A percentile compares a stretch with the other conserved stretches of the same genome.
phyloP scores from a whole-genome alignment of 495 filamentous ascomycete genomes.

The Penicillium daleae region DNA sequence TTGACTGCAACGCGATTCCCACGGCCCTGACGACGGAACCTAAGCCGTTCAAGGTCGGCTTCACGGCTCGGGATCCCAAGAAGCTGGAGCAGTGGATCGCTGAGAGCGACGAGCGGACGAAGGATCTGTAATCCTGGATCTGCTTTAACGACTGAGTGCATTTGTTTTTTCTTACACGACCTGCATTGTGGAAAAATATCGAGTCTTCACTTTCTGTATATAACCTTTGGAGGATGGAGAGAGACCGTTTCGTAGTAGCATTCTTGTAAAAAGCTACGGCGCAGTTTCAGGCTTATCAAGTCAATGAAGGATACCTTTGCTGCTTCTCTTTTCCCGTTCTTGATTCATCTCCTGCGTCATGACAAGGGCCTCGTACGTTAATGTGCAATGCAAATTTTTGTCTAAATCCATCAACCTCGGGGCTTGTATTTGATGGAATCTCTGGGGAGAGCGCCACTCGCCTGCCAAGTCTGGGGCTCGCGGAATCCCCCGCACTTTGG shows the following conservation, averaged over 20 bases:
- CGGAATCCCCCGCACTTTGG: conserved; percentile 29
- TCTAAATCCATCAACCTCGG: neutral
- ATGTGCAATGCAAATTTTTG: too few relatives aligned
- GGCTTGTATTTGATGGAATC: neutral
- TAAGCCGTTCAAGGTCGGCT: conserved; percentile 67
- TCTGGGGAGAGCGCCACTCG: conserved; percentile 4
- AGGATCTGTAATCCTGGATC: conserved; percentile 43
- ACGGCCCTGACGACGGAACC: conserved; percentile 72
- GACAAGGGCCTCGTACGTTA: too few relatives aligned
- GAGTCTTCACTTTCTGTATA: neutral
- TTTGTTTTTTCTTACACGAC: neutral
- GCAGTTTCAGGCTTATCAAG: neutral
- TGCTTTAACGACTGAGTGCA: neutral
- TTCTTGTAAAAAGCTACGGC: neutral
- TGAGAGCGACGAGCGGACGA: conserved; percentile 62
- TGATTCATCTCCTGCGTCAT: too few relatives aligned
- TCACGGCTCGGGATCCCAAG: conserved; percentile 50
- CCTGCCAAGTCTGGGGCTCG: conserved; percentile 9
- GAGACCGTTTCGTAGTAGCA: neutral
- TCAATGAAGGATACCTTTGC: neutral
- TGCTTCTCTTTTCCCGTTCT: neutral
- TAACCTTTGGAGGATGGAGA: neutral
- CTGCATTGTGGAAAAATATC: neutral
- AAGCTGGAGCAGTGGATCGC: conserved; percentile 54
- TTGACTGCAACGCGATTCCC: conserved; percentile 65